Evolutionary conservation across 139 green algal genomes (phyloP).

Genomic region (Tetradesmus lagerheimii): DNA sequence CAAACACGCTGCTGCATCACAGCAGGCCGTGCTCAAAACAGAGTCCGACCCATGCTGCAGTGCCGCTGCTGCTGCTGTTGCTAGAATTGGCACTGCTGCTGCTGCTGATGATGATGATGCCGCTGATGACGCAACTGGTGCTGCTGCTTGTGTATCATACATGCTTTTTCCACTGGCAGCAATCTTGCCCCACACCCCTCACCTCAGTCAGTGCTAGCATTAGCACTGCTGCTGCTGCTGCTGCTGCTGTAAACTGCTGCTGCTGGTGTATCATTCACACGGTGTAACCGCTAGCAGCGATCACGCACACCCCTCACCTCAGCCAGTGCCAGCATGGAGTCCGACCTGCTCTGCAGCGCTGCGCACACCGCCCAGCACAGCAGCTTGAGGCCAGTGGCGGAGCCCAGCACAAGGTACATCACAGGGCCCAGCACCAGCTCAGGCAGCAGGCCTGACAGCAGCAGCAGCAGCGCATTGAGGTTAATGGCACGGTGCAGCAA

Average conservation of each 20-base stretch:
- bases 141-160: too few relatives aligned
- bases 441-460: slow-evolving; percentile 56
- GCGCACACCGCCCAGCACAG: slow-evolving; percentile 57
- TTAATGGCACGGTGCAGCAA: too few relatives aligned
- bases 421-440: slow-evolving; percentile 61
- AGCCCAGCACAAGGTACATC: slow-evolving; percentile 74
- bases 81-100: background rate
- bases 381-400: slow-evolving; percentile 72
- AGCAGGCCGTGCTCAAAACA: background rate
- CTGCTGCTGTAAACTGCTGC: background rate
- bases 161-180: too few relatives aligned
- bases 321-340: slow-evolving; percentile 73
- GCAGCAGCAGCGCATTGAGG: background rate
- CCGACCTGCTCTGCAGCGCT: slow-evolving; percentile 51
- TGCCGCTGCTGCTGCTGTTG: background rate
- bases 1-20: background rate
- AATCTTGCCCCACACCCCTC: too few relatives aligned
- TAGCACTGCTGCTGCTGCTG: background rate
- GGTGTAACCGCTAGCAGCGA: background rate
- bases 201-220: too few relatives aligned
- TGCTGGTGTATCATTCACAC: too few relatives aligned
- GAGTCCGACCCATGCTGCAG: background rate
- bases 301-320: slow-evolving; percentile 45
- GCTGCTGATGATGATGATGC: background rate
- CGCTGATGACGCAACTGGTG: background rate